These are phyloP conservation scores for Cordia subcordata DNA, from an alignment of 257 asterid species.

Conservation along the genomic window DNA sequence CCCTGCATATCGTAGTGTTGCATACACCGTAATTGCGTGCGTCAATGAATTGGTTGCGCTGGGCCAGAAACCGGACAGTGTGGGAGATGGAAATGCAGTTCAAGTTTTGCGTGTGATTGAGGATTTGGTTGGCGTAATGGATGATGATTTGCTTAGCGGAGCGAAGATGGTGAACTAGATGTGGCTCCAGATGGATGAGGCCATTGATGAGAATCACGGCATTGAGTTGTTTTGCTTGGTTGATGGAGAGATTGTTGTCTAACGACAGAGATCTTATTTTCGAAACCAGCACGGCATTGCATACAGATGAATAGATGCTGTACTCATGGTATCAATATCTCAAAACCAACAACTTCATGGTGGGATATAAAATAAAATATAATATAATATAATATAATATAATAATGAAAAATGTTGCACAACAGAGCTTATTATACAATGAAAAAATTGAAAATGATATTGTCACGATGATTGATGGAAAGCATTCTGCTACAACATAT, in stretches of 20 bases:
- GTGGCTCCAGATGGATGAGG: conserved; percentile 37
- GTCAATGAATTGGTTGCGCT: conserved; percentile 49
- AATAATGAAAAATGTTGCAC: too few species aligned
- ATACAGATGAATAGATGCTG: too few species aligned
- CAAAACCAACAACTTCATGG: too few species aligned
- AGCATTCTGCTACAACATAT: conserved; percentile 37
- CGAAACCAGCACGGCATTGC: conserved; percentile 33
- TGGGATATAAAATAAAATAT: too few species aligned
- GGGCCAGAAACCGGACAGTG: conserved; percentile 60
- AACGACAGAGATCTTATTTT: conserved; percentile 28
- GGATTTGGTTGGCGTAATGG: conserved; percentile 35
- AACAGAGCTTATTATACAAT: neutral
- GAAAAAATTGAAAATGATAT: neutral
- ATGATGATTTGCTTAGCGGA: conserved; percentile 20
- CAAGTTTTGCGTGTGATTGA: conserved; percentile 29
- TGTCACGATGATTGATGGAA: neutral
- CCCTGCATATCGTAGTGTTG: conserved; percentile 40
- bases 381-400: too few species aligned
- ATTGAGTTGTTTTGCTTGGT: conserved; percentile 64
- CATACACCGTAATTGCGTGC: conserved; percentile 51
- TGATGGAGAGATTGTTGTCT: conserved; percentile 21
- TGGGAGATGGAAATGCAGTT: conserved; percentile 39
- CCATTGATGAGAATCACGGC: conserved; percentile 43
- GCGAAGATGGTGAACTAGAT: conserved; percentile 37
- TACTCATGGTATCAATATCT: too few species aligned